Evolutionary conservation across 345 rosid genomes (phyloP).

Genomic region (Eucalyptus regnans): DNA sequence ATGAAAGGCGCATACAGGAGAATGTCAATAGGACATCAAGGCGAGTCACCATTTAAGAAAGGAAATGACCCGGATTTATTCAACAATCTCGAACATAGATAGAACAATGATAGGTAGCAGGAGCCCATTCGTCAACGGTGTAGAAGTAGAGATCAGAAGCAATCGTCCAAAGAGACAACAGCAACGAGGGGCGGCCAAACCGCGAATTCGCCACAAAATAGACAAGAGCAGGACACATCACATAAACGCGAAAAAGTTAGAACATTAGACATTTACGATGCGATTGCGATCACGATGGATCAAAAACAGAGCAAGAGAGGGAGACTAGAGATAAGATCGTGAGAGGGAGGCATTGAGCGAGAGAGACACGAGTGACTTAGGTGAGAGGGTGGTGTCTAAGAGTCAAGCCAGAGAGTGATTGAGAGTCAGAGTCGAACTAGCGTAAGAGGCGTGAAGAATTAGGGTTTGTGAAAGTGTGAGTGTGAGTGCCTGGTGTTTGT

Average conservation of each 20-base stretch:
- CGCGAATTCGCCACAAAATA: background rate
- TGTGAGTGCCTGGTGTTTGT: background rate
- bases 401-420: background rate
- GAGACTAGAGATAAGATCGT: background rate
- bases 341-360: background rate
- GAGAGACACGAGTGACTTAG: background rate
- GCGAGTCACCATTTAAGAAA: too few relatives aligned
- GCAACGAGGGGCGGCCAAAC: background rate
- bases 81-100: too few relatives aligned
- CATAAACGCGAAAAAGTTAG: background rate
- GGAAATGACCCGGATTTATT: too few relatives aligned
- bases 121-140: too few relatives aligned
- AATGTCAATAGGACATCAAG: too few relatives aligned
- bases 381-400: background rate
- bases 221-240: background rate
- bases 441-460: background rate
- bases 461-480: background rate
- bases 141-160: too few relatives aligned
- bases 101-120: too few relatives aligned
- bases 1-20: too few relatives aligned
- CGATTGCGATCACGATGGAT: background rate
- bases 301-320: background rate
- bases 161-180: background rate
- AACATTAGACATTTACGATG: background rate
- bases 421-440: background rate